phyloP scores from a whole-genome alignment of 164 flowering plant species.

The Nymphaea colorata region DNA sequence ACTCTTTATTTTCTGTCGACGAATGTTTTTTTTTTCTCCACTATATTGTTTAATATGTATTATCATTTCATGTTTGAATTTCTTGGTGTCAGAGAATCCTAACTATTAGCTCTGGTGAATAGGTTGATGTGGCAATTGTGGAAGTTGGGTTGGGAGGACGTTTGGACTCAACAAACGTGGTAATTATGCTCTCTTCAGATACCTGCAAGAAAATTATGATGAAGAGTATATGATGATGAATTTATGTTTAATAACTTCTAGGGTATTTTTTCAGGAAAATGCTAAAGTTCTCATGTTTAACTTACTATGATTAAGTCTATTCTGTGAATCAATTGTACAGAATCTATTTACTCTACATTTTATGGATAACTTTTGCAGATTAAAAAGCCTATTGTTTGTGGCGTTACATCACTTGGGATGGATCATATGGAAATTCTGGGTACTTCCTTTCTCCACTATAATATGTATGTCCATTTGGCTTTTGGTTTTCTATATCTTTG shows the following conservation, averaged over 20 bases:
- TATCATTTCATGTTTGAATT: no score
- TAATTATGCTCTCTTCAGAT: slow-evolving; percentile 13
- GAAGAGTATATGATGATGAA: neutral
- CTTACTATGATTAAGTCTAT: neutral
- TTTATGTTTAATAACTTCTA: no score
- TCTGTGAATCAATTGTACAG: neutral
- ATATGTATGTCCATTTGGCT: neutral
- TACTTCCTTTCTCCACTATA: slow-evolving; percentile 9
- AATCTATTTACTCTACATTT: no score
- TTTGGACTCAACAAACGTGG: slow-evolving; percentile 88
- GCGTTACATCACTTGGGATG: slow-evolving; percentile 75
- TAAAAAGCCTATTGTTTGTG: slow-evolving; percentile 75
- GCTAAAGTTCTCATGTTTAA: neutral
- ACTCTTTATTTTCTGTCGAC: no score
- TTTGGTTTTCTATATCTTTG: neutral
- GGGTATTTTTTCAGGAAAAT: no score
- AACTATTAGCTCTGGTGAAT: neutral
- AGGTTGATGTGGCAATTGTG: slow-evolving; percentile 92
- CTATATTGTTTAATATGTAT: no score
- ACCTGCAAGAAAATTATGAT: neutral
- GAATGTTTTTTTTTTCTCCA: no score
- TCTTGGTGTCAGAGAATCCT: no score
- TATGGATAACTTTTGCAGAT: slow-evolving; percentile 34
- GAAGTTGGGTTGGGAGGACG: slow-evolving; percentile 92
- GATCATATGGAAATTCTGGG: slow-evolving; percentile 80